Conservation (phyloP, 2,329 filamentous ascomycete genomes). For the Cercospora janseana region DNA sequence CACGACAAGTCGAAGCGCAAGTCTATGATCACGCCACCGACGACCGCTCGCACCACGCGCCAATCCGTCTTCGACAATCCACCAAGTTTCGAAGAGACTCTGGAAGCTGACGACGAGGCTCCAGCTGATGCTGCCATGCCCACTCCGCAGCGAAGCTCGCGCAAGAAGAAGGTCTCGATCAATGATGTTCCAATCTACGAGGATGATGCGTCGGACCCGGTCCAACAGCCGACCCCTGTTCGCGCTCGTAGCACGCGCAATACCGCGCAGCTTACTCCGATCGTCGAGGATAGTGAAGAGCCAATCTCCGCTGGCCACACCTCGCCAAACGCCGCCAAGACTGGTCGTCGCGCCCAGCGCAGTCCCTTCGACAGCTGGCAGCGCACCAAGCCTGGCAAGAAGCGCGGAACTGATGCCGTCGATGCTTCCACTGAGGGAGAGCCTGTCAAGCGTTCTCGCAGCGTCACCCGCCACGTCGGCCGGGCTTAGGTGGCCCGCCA, state of each 20-base stretch:
- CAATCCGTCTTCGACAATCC: constrained; percentile 26
- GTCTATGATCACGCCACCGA: constrained; percentile 22
- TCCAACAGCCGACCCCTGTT: constrained; percentile 15
- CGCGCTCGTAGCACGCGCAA: constrained; percentile 34
- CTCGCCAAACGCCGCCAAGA: constrained; percentile 10
- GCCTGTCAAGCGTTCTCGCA: constrained; percentile 17
- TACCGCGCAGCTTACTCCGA: constrained; percentile 17
- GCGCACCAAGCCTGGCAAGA: constrained; percentile 54
- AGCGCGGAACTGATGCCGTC: constrained; percentile 20
- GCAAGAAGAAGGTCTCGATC: constrained; percentile 26
- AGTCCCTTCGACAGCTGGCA: constrained; percentile 69
- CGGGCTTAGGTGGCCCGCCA: constrained; percentile 9
- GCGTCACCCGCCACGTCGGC: constrained; percentile 9
- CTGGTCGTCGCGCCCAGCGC: constrained; percentile 34
- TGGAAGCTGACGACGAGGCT: constrained; percentile 14
- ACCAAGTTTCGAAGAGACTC: constrained; percentile 16
- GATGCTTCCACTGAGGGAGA: not conserved
- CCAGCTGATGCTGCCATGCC: constrained; percentile 3
- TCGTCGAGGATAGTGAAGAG: constrained; percentile 48
- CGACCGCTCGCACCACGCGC: constrained; percentile 19
- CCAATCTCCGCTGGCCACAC: constrained; percentile 3
- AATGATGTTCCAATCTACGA: constrained; percentile 32
- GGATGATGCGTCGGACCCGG: constrained; percentile 23
- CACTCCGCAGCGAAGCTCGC: constrained; percentile 33
- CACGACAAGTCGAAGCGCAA: constrained; percentile 11